Evolutionary conservation across 768 basidiomycete species (phyloP).

Genomic region (Pleurotus eryngii): DNA sequence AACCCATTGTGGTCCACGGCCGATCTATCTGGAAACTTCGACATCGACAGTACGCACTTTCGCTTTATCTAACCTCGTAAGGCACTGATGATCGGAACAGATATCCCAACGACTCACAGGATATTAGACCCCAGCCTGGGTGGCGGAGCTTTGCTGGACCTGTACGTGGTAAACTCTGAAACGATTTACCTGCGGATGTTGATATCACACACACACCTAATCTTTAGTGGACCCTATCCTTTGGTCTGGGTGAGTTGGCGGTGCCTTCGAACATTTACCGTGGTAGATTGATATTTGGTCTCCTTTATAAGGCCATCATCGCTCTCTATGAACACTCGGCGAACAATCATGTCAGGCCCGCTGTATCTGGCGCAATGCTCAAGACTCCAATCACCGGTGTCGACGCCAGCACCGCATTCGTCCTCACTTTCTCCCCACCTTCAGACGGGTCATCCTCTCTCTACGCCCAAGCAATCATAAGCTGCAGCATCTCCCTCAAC

Average conservation of each 20-base stretch:
- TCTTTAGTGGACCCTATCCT: conserved; percentile 71
- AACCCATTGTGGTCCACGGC: conserved; percentile 70
- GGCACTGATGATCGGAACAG: conserved; percentile 29
- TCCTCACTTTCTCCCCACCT: conserved; percentile 54
- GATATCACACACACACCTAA: not conserved
- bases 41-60: conserved; percentile 53
- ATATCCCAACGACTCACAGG: conserved; percentile 64
- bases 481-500: conserved; percentile 60
- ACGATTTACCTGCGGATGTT: not conserved
- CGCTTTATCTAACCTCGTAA: not conserved
- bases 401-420: conserved; percentile 74
- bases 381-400: conserved; percentile 78
- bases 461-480: conserved; percentile 69
- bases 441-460: conserved; percentile 37
- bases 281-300: too few species aligned
- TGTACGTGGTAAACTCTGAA: conserved; percentile 45
- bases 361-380: conserved; percentile 68
- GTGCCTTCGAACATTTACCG: not conserved
- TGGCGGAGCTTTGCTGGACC: conserved; percentile 80
- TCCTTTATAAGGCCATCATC: conserved; percentile 57
- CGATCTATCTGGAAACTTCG: conserved; percentile 72
- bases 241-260: conserved; percentile 61
- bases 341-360: conserved; percentile 60
- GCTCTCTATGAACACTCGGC: conserved; percentile 74
- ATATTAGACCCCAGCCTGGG: conserved; percentile 78